Evolutionary conservation across 129 eudicot species (phyloP).

Genomic region (Heracleum sosnowskyi): DNA sequence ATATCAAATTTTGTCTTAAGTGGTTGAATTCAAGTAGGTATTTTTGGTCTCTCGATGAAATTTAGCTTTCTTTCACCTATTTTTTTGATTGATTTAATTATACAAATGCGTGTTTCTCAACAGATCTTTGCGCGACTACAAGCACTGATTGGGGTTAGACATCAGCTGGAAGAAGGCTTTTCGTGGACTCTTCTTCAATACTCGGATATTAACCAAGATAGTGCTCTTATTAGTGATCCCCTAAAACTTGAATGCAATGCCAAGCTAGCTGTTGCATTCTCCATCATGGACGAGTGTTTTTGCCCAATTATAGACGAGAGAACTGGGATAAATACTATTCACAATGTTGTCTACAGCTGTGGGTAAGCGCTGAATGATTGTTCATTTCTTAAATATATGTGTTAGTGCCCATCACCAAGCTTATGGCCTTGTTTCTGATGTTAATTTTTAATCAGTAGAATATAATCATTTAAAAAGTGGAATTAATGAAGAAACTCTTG

Average conservation of each 20-base stretch:
- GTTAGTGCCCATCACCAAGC: background rate
- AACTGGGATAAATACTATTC: slow-evolving; percentile 63
- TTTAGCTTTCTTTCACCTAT: background rate
- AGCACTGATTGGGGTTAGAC: slow-evolving; percentile 54
- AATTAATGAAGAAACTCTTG: background rate
- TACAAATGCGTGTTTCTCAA: slow-evolving; percentile 18
- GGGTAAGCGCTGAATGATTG: slow-evolving; percentile 50
- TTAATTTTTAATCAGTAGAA: background rate
- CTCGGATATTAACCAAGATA: slow-evolving; percentile 39
- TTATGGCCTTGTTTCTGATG: background rate
- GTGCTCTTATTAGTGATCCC: slow-evolving; percentile 17
- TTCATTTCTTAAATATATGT: background rate
- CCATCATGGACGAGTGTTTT: slow-evolving; percentile 89
- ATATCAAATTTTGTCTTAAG: background rate
- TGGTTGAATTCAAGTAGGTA: background rate
- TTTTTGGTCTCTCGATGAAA: background rate
- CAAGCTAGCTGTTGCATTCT: slow-evolving; percentile 77
- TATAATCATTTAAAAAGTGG: background rate
- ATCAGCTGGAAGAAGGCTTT: slow-evolving; percentile 72
- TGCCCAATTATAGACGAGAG: slow-evolving; percentile 70
- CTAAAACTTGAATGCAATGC: slow-evolving; percentile 55
- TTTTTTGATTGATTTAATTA: slow-evolving; percentile 14
- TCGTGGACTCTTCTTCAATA: slow-evolving; percentile 71
- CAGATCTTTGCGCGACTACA: slow-evolving; percentile 60
- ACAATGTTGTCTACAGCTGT: slow-evolving; percentile 62